Conservation (phyloP, 169 alveolate genomes). For the Theileria sp. region DNA sequence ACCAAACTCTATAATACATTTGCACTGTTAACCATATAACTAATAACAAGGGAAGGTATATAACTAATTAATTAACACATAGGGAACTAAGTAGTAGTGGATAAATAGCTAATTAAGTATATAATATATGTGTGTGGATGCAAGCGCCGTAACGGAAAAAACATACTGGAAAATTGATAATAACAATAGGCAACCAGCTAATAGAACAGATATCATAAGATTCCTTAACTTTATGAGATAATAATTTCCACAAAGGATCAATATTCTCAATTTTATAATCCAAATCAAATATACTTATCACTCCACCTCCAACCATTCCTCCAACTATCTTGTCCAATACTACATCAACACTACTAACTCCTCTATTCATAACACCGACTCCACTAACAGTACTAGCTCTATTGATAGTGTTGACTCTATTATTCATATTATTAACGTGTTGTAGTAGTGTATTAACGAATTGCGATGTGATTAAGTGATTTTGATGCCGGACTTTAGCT, state of each 20-base stretch:
- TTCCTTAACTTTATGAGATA: conserved; percentile 27
- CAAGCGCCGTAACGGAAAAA: not conserved
- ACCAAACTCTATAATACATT: conserved; percentile 29
- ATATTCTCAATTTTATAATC: conserved; percentile 46
- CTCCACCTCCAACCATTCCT: conserved; percentile 28
- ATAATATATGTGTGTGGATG: too few relatives aligned
- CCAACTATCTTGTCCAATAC: not conserved
- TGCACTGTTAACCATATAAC: not conserved
- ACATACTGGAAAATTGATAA: conserved; percentile 47
- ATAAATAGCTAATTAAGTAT: too few relatives aligned
- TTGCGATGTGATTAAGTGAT: not conserved
- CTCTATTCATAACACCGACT: too few relatives aligned
- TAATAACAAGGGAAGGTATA: too few relatives aligned
- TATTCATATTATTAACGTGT: not conserved
- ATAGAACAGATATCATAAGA: conserved; percentile 63
- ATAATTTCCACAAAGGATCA: conserved; percentile 51
- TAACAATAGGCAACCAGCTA: conserved; percentile 66
- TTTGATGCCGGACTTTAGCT: conserved; percentile 55
- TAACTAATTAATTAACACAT: too few relatives aligned
- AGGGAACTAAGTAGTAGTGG: too few relatives aligned
- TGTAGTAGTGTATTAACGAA: not conserved
- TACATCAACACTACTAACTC: too few relatives aligned
- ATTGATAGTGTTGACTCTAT: not conserved
- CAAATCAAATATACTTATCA: conserved; percentile 52
- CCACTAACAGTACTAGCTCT: too few relatives aligned